Evolutionary conservation across 83 land plant species (phyloP).

Genomic region (Picea engelmannii): DNA sequence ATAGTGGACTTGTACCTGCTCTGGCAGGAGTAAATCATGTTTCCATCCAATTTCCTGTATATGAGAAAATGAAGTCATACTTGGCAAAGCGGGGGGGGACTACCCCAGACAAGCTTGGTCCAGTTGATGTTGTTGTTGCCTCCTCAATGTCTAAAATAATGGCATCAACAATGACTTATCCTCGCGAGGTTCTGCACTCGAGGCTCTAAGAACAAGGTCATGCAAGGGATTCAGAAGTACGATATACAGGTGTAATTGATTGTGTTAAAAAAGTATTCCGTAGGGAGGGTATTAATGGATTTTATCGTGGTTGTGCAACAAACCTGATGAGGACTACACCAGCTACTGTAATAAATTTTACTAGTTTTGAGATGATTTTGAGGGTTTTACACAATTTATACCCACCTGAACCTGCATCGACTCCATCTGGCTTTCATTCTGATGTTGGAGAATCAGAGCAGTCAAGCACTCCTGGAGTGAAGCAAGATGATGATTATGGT

Average conservation of each 20-base stretch:
- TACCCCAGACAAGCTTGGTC: constrained; percentile 63
- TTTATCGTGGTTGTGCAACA: constrained; percentile 93
- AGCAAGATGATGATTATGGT: constrained; percentile 11
- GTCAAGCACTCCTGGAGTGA: background rate
- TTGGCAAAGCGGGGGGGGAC: constrained; percentile 68
- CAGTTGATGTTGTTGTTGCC: constrained; percentile 75
- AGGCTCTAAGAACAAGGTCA: constrained; percentile 95
- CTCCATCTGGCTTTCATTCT: background rate
- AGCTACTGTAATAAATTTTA: constrained; percentile 92
- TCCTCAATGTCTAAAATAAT: constrained; percentile 82
- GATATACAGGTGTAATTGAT: constrained; percentile 80
- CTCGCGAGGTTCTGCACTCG: constrained; percentile 95
- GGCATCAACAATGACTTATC: constrained; percentile 93
- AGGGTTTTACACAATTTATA: constrained; percentile 51
- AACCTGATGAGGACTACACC: constrained; percentile 92
- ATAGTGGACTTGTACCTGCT: constrained; percentile 92
- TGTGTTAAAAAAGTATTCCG: constrained; percentile 69
- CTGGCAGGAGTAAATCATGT: constrained; percentile 89
- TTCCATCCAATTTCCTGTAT: constrained; percentile 92
- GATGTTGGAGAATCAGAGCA: constrained; percentile 5
- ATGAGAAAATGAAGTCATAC: constrained; percentile 72
- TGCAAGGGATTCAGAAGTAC: constrained; percentile 26
- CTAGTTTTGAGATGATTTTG: constrained; percentile 83
- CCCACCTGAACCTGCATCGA: constrained; percentile 28
- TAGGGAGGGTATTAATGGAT: constrained; percentile 80